Conservation (phyloP, 306 rosid species). For the Prunus mongolica region DNA sequence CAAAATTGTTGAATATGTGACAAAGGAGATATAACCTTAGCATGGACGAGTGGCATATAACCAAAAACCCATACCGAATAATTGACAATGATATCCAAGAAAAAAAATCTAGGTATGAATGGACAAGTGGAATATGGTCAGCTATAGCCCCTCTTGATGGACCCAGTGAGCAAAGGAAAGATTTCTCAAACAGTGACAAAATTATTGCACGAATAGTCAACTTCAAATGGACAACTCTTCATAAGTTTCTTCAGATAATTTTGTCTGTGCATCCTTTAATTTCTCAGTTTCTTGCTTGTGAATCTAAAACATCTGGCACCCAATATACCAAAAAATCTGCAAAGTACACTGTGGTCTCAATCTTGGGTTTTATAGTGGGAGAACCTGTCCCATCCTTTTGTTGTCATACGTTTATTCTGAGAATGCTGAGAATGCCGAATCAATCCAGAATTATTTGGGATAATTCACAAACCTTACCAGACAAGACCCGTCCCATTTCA, state of each 20-base stretch:
- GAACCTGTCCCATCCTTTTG: background rate
- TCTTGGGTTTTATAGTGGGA: background rate
- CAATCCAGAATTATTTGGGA: too few species aligned
- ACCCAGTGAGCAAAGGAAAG: background rate
- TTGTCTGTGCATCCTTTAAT: background rate
- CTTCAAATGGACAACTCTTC: background rate
- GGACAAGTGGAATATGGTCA: background rate
- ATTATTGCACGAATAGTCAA: background rate
- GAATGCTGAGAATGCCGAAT: too few species aligned
- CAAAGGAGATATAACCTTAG: too few species aligned
- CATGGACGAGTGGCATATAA: too few species aligned
- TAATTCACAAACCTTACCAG: background rate
- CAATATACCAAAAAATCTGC: background rate
- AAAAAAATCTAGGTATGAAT: background rate
- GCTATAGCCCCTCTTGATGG: background rate
- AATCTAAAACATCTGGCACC: background rate
- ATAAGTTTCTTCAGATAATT: background rate
- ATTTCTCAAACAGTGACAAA: background rate
- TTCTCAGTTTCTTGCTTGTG: background rate
- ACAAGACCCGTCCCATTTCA: background rate
- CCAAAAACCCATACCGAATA: background rate
- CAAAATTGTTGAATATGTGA: too few species aligned
- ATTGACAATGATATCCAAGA: background rate
- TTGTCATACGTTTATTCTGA: background rate
- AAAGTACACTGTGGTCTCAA: background rate